Base-by-base conservation (phyloP, 441 rosid genomes). In the Melastoma candidum region DNA sequence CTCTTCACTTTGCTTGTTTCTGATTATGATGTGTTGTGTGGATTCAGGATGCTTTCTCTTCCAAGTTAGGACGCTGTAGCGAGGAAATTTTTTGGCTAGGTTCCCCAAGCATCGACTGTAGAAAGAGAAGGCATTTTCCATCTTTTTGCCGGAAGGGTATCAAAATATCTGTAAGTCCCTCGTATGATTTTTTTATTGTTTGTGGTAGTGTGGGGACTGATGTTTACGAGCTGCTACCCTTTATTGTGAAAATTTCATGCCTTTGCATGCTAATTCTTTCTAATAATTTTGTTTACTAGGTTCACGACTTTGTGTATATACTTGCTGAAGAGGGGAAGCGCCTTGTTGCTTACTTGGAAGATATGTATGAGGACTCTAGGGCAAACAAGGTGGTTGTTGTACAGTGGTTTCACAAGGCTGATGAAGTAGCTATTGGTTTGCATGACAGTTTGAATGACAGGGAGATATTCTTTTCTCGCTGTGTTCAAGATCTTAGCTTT, bases 341-440 rank as follows among this genome's bases (percentile, higher is more conserved):
- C 25, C 95, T 79, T 57, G 71, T 83, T 78, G 96, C 95, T 7
- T 75, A 81, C 74, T 54, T 88, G 72, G 84, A 83, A 49, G 95
- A 85, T 69, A 80, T 88, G 68, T 88, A 78, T 0, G 97, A 89
- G 68, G 87, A 89, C 56, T 66, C 76, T 11, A 80, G 62, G 67
- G 83, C 83, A 71, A 74, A 61, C 68, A 83, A 74, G 66, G 82
- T 80, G 90, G 95, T 76, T 47, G 72, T 69, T 71, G 86, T 85
- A 71, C 90, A 79, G 54, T 89, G 97, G 97, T 83, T 83, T 83
- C 97, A 85, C 83, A 80, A 77, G 73, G 79, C 79, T 77, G 95
- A 82, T 59, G 97, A 89, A 82, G 90, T 89, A 80, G 95, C 77
- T 76, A 59, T 66, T 75, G 69, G 58, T 74, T 77, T 76, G 61